Evolutionary conservation across 1,284 basidiomycete genomes (phyloP), one percentile per base, ranked within the genome.

Genomic region (Boletus semigastroideus): DNA sequence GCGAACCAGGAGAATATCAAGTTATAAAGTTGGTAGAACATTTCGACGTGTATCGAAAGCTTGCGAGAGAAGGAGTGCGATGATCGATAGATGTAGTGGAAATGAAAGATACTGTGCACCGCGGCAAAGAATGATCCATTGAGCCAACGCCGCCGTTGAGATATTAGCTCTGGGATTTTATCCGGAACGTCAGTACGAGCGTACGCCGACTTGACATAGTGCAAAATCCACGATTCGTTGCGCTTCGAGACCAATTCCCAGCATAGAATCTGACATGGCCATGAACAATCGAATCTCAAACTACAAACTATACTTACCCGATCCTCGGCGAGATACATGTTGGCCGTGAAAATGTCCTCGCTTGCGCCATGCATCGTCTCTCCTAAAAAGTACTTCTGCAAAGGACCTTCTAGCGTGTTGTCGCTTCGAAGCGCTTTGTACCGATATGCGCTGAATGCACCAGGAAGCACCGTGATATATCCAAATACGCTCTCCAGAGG

Each of bases 91-190:
- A 98, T 83, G 65, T 96, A 94, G 62, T 91, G 84, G 70, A 98
- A 97, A 69, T 97, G 92, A 55, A 94, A 78, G 3, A 87, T 89
- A 52, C 87, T 87, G 73, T 98, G 92, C 37, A 95, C 84, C 0
- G 92, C 92, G 3, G 95, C 95, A 66, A 96, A 96, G 81, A 98
- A 98, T 7, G 92, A 95, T 6, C 96, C 96, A 66, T 98, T 99
- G 34, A 98, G 79, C 95, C 96, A 97, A 46, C 94, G 86, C 49
- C 94, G 82, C 50, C 94, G 86, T 67, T 97, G 94, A 1, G 91
- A 92, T 61, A 97, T 93, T 49, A 97, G 73, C 67, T 96, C 94
- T 0, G 94, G 88, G 5, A 86, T 85, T 67, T 87, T 82, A 64
- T 94, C 92, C 0, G 93, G 92, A 3, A 94, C 92, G 69, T 94